These are phyloP conservation scores for Plenodomus biglobosus DNA, from an alignment of 2,329 filamentous ascomycete genomes.

Conservation along the genomic window DNA sequence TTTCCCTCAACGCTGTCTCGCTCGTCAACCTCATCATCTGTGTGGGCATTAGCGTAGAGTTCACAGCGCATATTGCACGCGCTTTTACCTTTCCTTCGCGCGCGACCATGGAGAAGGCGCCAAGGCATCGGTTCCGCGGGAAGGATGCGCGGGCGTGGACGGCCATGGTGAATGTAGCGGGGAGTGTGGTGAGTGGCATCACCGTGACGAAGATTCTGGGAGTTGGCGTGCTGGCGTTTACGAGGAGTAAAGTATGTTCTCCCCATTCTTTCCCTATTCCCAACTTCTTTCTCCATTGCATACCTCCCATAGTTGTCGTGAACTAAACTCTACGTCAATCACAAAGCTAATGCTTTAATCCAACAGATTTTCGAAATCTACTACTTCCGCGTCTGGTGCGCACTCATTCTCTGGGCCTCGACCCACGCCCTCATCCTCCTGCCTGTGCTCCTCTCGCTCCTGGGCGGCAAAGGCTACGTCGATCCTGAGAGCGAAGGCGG, in stretches of 20 bases:
- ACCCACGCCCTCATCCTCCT: conserved; percentile 88
- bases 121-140: conserved; percentile 70
- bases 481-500: conserved; percentile 87
- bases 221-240: conserved; percentile 90
- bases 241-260: conserved; percentile 68
- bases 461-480: conserved; percentile 81
- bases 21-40: conserved; percentile 97
- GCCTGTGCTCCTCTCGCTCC: conserved; percentile 82
- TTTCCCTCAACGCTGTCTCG: conserved; percentile 91
- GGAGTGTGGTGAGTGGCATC: conserved; percentile 93
- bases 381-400: conserved; percentile 96
- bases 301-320: no score
- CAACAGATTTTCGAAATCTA: conserved; percentile 91
- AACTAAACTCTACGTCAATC: no score
- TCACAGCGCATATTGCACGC: conserved; percentile 93
- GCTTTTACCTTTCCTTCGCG: conserved; percentile 93
- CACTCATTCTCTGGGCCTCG: conserved; percentile 85
- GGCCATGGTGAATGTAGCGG: conserved; percentile 90
- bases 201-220: conserved; percentile 94
- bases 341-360: no score
- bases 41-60: conserved; percentile 94
- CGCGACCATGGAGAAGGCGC: conserved; percentile 77
- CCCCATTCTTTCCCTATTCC: neutral
- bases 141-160: conserved; percentile 88
- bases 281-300: no score